A percentile compares a stretch with the other conserved stretches of the same genome.
Conservation (phyloP, 2,329 filamentous ascomycete genomes). For the Furcasterigmium furcatum region DNA sequence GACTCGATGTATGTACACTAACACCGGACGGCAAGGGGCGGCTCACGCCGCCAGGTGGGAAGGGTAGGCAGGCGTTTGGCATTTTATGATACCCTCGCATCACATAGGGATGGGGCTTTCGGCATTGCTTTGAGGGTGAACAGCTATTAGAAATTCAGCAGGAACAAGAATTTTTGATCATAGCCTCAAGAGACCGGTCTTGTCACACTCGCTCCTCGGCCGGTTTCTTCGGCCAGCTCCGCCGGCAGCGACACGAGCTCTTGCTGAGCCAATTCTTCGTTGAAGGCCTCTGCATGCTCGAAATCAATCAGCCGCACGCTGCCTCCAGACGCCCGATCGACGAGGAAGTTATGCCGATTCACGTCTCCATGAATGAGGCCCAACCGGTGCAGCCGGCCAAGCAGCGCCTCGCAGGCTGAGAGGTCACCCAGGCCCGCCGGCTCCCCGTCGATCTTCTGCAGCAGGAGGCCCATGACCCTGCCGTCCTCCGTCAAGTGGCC, state of each 20-base stretch:
- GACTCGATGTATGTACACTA: too few relatives aligned
- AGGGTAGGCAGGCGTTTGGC: too few relatives aligned
- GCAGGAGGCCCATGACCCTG: slow-evolving; percentile 13
- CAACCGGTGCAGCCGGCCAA: slow-evolving; percentile 16
- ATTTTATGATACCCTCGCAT: too few relatives aligned
- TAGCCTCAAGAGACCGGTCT: too few relatives aligned
- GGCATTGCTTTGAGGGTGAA: too few relatives aligned
- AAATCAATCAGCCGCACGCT: slow-evolving; percentile 26
- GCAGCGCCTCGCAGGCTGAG: slow-evolving; percentile 11
- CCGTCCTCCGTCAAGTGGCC: slow-evolving; percentile 15
- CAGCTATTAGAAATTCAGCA: too few relatives aligned
- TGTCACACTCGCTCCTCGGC: background rate
- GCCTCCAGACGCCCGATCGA: slow-evolving; percentile 16
- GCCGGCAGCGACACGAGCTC: background rate
- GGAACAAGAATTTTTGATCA: too few relatives aligned
- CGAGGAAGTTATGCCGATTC: slow-evolving; percentile 34
- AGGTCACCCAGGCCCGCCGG: slow-evolving; percentile 11
- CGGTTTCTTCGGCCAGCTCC: background rate
- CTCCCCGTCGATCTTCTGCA: slow-evolving; percentile 13
- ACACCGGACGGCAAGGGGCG: too few relatives aligned
- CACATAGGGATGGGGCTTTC: too few relatives aligned
- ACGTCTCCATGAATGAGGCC: slow-evolving; percentile 30
- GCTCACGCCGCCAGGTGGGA: too few relatives aligned
- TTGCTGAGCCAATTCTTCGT: background rate
- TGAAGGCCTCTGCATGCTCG: slow-evolving; percentile 15